These are phyloP conservation scores for Crithidia acanthocephali DNA, from an alignment of 208 protist genomes.

Conservation along the genomic window DNA sequence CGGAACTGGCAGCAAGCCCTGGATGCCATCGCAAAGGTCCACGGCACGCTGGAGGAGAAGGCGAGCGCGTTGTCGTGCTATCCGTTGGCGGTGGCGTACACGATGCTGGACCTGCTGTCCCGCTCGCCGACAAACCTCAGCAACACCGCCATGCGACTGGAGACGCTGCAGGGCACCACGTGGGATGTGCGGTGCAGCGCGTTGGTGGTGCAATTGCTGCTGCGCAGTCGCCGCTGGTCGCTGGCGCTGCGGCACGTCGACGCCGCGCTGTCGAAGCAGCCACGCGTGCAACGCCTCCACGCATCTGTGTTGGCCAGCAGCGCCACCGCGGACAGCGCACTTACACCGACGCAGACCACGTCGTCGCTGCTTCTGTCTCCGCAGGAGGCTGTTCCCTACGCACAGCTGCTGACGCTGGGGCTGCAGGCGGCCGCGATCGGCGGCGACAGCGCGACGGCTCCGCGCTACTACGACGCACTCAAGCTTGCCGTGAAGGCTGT, in stretches of 20 bases:
- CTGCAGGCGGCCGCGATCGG: conserved; percentile 76
- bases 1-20: conserved; percentile 59
- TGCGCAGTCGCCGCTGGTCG: conserved; percentile 65
- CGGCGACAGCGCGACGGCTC: conserved; percentile 49
- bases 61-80: conserved; percentile 17
- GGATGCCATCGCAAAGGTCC: conserved; percentile 30
- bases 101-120: conserved; percentile 47
- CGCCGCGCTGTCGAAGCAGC: conserved; percentile 39
- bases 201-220: conserved; percentile 55
- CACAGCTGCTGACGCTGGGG: conserved; percentile 45
- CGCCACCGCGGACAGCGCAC: background rate
- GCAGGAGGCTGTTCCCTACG: conserved; percentile 15
- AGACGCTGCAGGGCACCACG: conserved; percentile 24
- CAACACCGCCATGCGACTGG: conserved; percentile 68
- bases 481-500: conserved; percentile 34
- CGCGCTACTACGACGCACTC: conserved; percentile 57
- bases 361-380: background rate
- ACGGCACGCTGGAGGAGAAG: conserved; percentile 26
- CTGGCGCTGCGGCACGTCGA: conserved; percentile 52
- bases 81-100: conserved; percentile 35
- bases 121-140: conserved; percentile 66
- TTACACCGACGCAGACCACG: background rate
- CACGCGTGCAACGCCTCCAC: conserved; percentile 24
- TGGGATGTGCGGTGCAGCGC: conserved; percentile 55
- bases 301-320: background rate